Evolutionary conservation across 2,329 filamentous ascomycete genomes (phyloP), one percentile per base, ranked within the genome.

Genomic region (Cercospora zeae-maydis): DNA sequence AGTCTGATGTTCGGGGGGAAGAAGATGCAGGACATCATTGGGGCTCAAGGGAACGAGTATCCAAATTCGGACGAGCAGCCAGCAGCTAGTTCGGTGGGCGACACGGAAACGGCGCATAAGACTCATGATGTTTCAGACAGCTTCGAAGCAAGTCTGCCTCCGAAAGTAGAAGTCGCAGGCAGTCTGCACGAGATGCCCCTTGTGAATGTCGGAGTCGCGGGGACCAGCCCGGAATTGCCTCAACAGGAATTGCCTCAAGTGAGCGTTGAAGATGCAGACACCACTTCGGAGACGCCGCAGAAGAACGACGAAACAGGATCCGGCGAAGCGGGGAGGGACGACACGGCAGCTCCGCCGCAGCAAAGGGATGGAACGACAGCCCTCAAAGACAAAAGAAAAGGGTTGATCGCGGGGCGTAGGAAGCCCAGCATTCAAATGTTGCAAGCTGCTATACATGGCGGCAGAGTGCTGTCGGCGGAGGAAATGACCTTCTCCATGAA

Each of bases 401-500:
- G 57, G 13, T 33, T 59, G 30, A 42, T 70, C 8, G 60, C 72
- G 6, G 74, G 74, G 10, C 65, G 74, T 53, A 68, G 75, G 37
- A 71, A 72, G 47, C 73, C 74, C 14, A 75, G 74, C 61, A 66
- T 74, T 27, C 71, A 75, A n/a, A 75, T 76, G 74, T 66, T 75
- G 53, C 72, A 75, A 65, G 71, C 73, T 30, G 73, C 72, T 5
- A 67, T 74, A 14, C 63, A 72, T 11, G 73, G 71, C 27, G 70
- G 73, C 2, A 79, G 85, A 61, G 80, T 83, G 19, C 79, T 88
- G 31, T 88, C 86, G n/a, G 78, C 84, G 1, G 86, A 88, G 68
- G 86, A 88, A 72, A 85, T 86, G 69, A 82, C 83, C 71, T 76
- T 88, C 63, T 88, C 86, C 33, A 81, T 83, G 65, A 84, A 84